A percentile compares a stretch with the other conserved stretches of the same genome.
These are phyloP conservation scores for Podaxis sp. DNA, from an alignment of 768 basidiomycete species.

Conservation along the genomic window DNA sequence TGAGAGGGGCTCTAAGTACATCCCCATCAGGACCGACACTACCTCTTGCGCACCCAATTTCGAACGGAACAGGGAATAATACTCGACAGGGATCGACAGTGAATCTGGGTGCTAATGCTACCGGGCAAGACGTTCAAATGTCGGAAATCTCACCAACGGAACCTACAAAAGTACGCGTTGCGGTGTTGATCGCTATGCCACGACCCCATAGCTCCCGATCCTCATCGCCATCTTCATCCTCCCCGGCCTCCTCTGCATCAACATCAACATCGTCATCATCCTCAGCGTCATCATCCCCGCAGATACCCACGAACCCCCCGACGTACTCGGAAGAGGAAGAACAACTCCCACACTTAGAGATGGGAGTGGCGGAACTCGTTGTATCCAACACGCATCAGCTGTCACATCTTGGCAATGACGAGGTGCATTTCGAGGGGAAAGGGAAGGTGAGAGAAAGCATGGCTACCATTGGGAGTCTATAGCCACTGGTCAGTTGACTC, in stretches of 20 bases:
- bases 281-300: slow-evolving; percentile 4
- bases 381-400: slow-evolving; percentile 6
- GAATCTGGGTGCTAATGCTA: not conserved
- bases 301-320: not conserved
- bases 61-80: not conserved
- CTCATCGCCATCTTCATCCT: not conserved
- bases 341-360: slow-evolving; percentile 21
- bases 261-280: slow-evolving; percentile 3
- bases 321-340: slow-evolving; percentile 15
- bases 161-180: slow-evolving; percentile 26
- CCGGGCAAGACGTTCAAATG: slow-evolving; percentile 2
- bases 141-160: not conserved
- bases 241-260: slow-evolving; percentile 10
- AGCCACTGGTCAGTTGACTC: not conserved
- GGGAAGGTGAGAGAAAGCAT: slow-evolving; percentile 9
- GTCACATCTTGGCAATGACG: not conserved
- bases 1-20: not conserved
- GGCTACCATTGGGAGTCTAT: slow-evolving; percentile 1
- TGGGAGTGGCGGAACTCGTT: slow-evolving; percentile 21
- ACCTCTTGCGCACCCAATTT: not conserved
- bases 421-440: not conserved
- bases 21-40: not conserved
- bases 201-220: slow-evolving; percentile 7
- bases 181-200: slow-evolving; percentile 45
- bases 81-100: not conserved